These are phyloP conservation scores for Cyberlindnera saturnus DNA, from an alignment of 805 yeast genomes.

Conservation along the genomic window DNA sequence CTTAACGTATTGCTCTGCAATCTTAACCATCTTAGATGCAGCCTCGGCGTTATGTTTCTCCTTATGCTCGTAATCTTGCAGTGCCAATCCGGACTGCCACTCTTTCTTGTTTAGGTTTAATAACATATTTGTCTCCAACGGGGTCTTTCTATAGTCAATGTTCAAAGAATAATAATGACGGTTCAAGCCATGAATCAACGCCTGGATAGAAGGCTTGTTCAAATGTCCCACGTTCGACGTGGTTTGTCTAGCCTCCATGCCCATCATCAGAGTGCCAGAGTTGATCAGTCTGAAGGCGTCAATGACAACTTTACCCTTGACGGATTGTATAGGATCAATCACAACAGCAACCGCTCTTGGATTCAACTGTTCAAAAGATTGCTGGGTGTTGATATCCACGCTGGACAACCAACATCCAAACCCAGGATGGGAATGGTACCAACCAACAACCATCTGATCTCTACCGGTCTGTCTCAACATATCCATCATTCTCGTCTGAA, in stretches of 20 bases:
- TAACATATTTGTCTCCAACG: conserved; percentile 88
- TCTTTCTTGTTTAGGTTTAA: conserved; percentile 89
- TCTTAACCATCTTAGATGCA: conserved; percentile 74
- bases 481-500: conserved; percentile 99
- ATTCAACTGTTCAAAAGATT: conserved; percentile 93
- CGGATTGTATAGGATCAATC: conserved; percentile 97
- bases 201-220: conserved; percentile 95
- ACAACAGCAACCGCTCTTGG: conserved; percentile 97
- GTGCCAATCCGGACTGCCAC: conserved; percentile 89
- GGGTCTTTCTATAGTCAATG: conserved; percentile 90
- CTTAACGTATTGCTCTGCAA: conserved; percentile 83
- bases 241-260: conserved; percentile 96
- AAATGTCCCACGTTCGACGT: conserved; percentile 93
- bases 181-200: conserved; percentile 92
- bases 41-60: conserved; percentile 71
- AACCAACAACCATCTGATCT: conserved; percentile 98
- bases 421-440: conserved; percentile 99
- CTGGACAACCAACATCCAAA: conserved; percentile 99
- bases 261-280: conserved; percentile 83
- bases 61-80: conserved; percentile 69
- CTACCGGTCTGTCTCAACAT: conserved; percentile 99
- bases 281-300: conserved; percentile 96
- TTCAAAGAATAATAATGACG: conserved; percentile 95
- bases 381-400: conserved; percentile 97
- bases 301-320: conserved; percentile 96